Evolutionary conservation across 495 filamentous ascomycete genomes (phyloP).

Genomic region (Lasiosphaeris hirsuta): DNA sequence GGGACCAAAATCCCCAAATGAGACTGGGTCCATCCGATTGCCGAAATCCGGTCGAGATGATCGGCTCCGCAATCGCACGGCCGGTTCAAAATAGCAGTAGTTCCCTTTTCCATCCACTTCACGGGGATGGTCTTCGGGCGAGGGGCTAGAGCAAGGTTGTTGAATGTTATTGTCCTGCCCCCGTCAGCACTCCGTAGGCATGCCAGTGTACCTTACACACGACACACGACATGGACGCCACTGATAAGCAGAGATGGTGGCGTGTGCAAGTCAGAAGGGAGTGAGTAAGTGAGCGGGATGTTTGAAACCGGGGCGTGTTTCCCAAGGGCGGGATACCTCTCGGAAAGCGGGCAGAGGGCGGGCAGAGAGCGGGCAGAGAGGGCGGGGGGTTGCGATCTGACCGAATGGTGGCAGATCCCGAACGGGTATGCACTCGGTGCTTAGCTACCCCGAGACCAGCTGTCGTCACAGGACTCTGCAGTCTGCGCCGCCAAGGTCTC

Average conservation of each 20-base stretch:
- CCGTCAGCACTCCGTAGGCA: too few species aligned
- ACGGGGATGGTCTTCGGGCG: neutral
- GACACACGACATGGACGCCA: neutral
- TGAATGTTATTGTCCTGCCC: too few species aligned
- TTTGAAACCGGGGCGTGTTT: constrained; percentile 16
- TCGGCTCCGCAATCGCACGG: constrained; percentile 15
- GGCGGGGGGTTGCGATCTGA: constrained; percentile 5
- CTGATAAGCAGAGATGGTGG: neutral
- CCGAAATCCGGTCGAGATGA: constrained; percentile 21
- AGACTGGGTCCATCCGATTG: constrained; percentile 19
- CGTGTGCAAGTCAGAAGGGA: constrained; percentile 1
- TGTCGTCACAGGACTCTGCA: neutral
- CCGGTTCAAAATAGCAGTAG: constrained; percentile 19
- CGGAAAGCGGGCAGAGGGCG: neutral
- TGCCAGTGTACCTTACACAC: neutral
- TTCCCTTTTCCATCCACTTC: neutral
- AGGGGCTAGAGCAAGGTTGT: neutral
- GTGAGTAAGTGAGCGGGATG: constrained; percentile 4
- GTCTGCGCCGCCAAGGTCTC: too few species aligned
- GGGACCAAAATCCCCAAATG: constrained; percentile 5
- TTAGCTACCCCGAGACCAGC: constrained; percentile 4
- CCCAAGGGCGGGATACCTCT: constrained; percentile 3
- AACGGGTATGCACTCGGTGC: neutral
- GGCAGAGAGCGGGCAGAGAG: constrained; percentile 6
- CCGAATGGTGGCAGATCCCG: constrained; percentile 1